Percentiles rank a stretch among this genome's conserved stretches.
phyloP scores from a whole-genome alignment of 371 early-diverging fungal genomes.

The Saksenaea vasiformis region DNA sequence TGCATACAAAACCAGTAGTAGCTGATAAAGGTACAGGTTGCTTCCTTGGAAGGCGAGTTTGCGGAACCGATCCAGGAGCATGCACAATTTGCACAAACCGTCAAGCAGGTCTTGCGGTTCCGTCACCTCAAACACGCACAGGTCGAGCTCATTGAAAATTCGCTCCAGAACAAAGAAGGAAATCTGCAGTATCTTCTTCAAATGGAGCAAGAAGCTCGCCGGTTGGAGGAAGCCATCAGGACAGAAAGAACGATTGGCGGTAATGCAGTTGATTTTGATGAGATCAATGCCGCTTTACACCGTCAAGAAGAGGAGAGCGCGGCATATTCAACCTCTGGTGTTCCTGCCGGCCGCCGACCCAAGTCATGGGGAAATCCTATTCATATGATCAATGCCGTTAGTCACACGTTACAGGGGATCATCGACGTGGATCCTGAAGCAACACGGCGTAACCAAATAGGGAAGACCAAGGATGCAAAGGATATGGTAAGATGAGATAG shows the following conservation, averaged over 20 bases:
- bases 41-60: slow-evolving; percentile 75
- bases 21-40: slow-evolving; percentile 9
- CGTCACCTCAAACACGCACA: slow-evolving; percentile 87
- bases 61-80: slow-evolving; percentile 89
- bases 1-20: background rate
- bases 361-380: slow-evolving; percentile 48
- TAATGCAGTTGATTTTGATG: slow-evolving; percentile 32
- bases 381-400: slow-evolving; percentile 63
- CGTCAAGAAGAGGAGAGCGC: background rate
- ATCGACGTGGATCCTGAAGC: slow-evolving; percentile 95
- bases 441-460: slow-evolving; percentile 87
- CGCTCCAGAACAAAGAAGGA: slow-evolving; percentile 70
- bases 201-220: slow-evolving; percentile 84
- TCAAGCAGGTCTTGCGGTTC: slow-evolving; percentile 83
- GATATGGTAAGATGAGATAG: slow-evolving; percentile 39
- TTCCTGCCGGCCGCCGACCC: slow-evolving; percentile 17
- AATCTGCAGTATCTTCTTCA: slow-evolving; percentile 67
- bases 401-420: slow-evolving; percentile 81
- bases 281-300: slow-evolving; percentile 21
- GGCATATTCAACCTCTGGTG: slow-evolving; percentile 2
- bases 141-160: slow-evolving; percentile 74
- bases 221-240: slow-evolving; percentile 78
- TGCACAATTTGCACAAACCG: slow-evolving; percentile 80
- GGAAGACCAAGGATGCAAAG: slow-evolving; percentile 86
- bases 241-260: slow-evolving; percentile 37